Evolutionary conservation across 495 filamentous ascomycete genomes (phyloP).

Genomic region (Penicillium cinerascens): DNA sequence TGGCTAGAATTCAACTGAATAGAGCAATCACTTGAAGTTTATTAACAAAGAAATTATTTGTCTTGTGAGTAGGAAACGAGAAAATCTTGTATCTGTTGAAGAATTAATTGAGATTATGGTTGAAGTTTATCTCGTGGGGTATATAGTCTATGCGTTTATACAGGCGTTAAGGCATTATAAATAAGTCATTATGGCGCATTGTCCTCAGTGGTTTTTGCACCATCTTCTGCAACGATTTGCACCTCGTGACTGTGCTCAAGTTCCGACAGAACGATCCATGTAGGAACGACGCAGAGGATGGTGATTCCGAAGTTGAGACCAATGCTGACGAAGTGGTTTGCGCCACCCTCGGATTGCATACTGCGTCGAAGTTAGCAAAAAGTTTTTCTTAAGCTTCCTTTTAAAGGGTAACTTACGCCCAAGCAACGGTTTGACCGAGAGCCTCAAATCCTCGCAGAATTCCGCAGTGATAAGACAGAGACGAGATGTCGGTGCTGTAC

Average conservation of each 20-base stretch:
- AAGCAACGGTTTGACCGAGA: slow-evolving; percentile 32
- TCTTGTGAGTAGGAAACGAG: background rate
- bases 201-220: background rate
- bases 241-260: slow-evolving; percentile 35
- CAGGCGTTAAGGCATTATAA: background rate
- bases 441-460: slow-evolving; percentile 33
- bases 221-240: slow-evolving; percentile 24
- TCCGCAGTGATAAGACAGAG: slow-evolving; percentile 31
- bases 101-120: background rate
- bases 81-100: background rate
- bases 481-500: slow-evolving; percentile 32
- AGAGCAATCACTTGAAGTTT: background rate
- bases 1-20: background rate
- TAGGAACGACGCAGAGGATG: slow-evolving; percentile 27
- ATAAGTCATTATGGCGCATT: background rate
- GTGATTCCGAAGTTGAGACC: slow-evolving; percentile 35
- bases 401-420: slow-evolving; percentile 20
- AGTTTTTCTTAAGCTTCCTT: background rate
- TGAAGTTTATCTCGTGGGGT: background rate
- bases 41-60: background rate
- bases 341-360: slow-evolving; percentile 31
- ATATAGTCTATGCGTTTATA: background rate
- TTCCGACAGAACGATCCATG: slow-evolving; percentile 33
- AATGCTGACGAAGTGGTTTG: slow-evolving; percentile 35
- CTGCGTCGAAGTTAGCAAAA: slow-evolving; percentile 7